A percentile compares a stretch with the other conserved stretches of the same genome.
These are phyloP conservation scores for Ascochyta pisi DNA, from an alignment of 2,329 filamentous ascomycete species.

Conservation along the genomic window DNA sequence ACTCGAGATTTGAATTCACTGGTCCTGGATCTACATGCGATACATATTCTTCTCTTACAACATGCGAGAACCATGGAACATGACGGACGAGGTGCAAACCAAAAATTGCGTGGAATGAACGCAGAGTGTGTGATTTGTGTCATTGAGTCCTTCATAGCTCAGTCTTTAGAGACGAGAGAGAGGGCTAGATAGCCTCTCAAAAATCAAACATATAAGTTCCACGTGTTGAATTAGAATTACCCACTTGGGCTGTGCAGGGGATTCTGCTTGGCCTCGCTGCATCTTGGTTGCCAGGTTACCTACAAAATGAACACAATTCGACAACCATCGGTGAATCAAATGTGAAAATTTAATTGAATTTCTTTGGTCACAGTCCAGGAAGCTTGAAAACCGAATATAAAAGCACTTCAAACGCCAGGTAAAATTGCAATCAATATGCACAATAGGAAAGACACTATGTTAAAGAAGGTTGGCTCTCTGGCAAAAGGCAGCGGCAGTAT, in stretches of 20 bases:
- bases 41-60: not conserved
- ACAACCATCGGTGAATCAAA: too few species aligned
- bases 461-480: not conserved
- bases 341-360: too few species aligned
- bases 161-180: not conserved
- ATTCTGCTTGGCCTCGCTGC: too few species aligned
- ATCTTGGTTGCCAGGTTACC: too few species aligned
- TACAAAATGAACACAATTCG: too few species aligned
- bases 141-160: not conserved
- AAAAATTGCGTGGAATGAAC: not conserved
- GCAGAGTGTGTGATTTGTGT: not conserved
- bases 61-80: not conserved
- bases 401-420: not conserved
- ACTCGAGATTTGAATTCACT: too few species aligned
- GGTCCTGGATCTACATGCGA: not conserved
- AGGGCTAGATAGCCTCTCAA: not conserved
- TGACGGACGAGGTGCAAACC: not conserved
- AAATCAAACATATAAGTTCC: too few species aligned
- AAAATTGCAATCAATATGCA: not conserved
- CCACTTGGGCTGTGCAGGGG: too few species aligned
- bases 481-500: not conserved
- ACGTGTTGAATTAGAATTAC: too few species aligned
- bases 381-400: not conserved
- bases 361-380: too few species aligned
- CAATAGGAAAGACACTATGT: not conserved